Evolutionary conservation across 2,329 filamentous ascomycete genomes (phyloP), one percentile per base, ranked within the genome.

Genomic region (Penicillium sp.): DNA sequence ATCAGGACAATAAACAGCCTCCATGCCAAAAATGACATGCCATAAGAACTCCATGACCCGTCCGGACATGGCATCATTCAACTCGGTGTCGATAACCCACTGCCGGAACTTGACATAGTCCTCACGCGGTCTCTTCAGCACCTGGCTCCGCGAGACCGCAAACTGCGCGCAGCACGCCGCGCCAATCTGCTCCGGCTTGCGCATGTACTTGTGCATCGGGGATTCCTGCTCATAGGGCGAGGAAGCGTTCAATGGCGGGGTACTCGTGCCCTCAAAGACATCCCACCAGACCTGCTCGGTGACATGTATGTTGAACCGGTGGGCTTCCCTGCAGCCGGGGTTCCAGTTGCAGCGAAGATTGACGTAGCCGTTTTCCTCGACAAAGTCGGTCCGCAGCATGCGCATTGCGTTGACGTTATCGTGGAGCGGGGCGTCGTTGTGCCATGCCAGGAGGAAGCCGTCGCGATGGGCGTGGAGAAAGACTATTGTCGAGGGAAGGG

Each of bases 91-190:
- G n/a, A 87, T 68, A 42, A 89, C 63, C 87, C 87, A 89, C 48
- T 86, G 75, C 4, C 86, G 79, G 69, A 83, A 84, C 41, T 79
- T 79, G 15, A 83, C 67, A 63, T 89, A 89, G 59, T 85, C 84
- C 10, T 77, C 76, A 47, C 73, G 72, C 3, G 84, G 79, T 37
- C 84, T 76, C 48, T 74, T 70, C 7, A 69, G 77, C 34, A 89
- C 79, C 48, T 81, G 80, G 6, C 83, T 79, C 7, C 80, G 76
- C 3, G 84, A 84, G 6, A 88, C 82, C 0, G 83, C 87, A 62
- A 89, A 89, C 71, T 89, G 87, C 17, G 86, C 85, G 71, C 86
- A 89, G 69, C 86, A 89, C n/a, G 84, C 79, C 4, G 83, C 81
- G 2, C 81, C 84, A 8, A 88, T 78, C 11, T 79, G 67, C 0